Conservation (phyloP, 257 asterid species). For the Nicotiana knightiana region DNA sequence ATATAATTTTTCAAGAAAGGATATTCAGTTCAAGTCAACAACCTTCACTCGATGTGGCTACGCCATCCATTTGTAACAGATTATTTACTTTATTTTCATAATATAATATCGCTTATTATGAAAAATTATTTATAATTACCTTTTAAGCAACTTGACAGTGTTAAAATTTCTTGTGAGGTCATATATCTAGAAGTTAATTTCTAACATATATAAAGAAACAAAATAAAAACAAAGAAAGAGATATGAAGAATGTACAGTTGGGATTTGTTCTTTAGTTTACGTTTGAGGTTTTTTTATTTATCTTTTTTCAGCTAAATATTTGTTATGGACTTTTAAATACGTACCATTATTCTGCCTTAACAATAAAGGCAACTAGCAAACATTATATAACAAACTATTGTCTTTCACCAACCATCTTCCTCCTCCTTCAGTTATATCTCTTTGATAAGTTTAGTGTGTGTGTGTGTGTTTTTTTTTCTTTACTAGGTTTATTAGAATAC, state of each 20-base stretch:
- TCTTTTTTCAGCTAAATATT: not conserved
- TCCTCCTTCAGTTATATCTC: not conserved
- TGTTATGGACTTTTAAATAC: not conserved
- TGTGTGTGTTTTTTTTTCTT: not conserved
- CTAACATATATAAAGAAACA: not conserved
- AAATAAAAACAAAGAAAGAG: not conserved
- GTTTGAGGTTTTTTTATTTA: not conserved
- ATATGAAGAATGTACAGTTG: not conserved
- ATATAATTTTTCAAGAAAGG: too few species aligned
- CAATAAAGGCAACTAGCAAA: not conserved
- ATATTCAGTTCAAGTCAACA: too few species aligned
- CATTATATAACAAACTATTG: slow-evolving; percentile 9
- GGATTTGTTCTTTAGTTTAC: not conserved
- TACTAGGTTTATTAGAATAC: not conserved
- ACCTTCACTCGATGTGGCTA: too few species aligned
- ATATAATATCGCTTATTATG: not conserved
- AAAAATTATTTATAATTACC: too few species aligned
- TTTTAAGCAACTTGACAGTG: too few species aligned
- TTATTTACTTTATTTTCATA: not conserved
- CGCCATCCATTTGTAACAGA: not conserved
- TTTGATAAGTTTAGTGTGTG: not conserved
- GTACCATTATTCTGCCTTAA: slow-evolving; percentile 5
- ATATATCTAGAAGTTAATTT: not conserved
- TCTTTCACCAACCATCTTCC: slow-evolving; percentile 9
- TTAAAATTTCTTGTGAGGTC: too few species aligned